Evolutionary conservation across 2,329 filamentous ascomycete genomes (phyloP), one percentile per base, ranked within the genome.

Genomic region (Cyphellophora attinorum): DNA sequence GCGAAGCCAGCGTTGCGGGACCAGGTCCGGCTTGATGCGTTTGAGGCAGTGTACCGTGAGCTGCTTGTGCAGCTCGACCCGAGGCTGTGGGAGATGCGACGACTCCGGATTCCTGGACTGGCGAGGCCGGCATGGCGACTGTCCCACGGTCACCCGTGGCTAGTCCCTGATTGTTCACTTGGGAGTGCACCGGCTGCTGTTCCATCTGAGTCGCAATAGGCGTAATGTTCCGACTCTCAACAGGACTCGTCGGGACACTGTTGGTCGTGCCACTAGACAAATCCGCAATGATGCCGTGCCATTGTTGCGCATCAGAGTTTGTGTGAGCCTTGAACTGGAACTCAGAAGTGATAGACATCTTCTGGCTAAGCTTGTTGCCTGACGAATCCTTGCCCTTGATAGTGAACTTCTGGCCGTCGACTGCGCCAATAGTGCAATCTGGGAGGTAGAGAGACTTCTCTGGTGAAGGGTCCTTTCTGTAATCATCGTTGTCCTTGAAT

Each of bases 371-470:
- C 44, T 81, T 82, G 41, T 71, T 68, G 55, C 83, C 82, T 51
- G 79, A 81, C 37, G 80, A 76, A 56, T 98, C 88, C 61, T 96
- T 96, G 58, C 91, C 91, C 67, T 94, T 94, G 58, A 98, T 71
- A 52, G 77, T 85, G 70, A 98, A 96, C 61, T 93, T 95, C 40
- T 80, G 74, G 35, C 82, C 86, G 46, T 70, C 77, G 18, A 76
- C 59, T 14, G 65, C 70, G 38, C 86, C 85, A 38, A 96, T 74
- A 29, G 79, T 61, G 49, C 89, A 93, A 50, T 98, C 91, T 8
- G 91, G 88, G 1, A 98, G 76, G 59, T 89, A 96, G 47, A 98
- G 76, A 11, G 83, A 91, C 27, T 91, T 67, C 56, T 98, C 89
- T 0, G 91, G 89, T 37, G 73, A 70, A 6, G 85, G 85, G 42